phyloP scores from a whole-genome alignment of 2,329 filamentous ascomycete genomes.

The Arthrobotrys megalospora region DNA sequence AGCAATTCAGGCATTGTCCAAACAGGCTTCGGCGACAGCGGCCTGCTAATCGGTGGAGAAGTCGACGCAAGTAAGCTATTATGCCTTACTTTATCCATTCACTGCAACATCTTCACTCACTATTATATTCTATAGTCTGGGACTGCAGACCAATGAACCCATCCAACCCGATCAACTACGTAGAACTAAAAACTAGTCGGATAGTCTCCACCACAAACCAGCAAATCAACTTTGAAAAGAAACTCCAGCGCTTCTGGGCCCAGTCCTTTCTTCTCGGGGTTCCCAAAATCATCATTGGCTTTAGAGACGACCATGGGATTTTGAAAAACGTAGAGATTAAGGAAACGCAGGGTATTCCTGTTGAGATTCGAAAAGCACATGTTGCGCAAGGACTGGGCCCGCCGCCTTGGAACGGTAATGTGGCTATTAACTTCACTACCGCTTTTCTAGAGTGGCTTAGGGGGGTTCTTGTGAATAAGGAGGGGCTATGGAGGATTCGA shows the following conservation, averaged over 20 bases:
- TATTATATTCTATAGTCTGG: constrained; percentile 74
- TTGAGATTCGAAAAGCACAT: constrained; percentile 76
- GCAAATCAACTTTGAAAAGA: constrained; percentile 83
- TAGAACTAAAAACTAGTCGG: constrained; percentile 93
- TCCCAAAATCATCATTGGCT: constrained; percentile 91
- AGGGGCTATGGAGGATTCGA: constrained; percentile 85
- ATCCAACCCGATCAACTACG: constrained; percentile 84
- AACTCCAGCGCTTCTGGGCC: constrained; percentile 95
- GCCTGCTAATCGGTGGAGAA: constrained; percentile 88
- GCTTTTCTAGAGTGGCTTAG: constrained; percentile 81
- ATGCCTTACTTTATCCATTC: not conserved
- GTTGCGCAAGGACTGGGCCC: constrained; percentile 35
- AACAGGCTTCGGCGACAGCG: constrained; percentile 83
- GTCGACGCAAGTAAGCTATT: constrained; percentile 82
- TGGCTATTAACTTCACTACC: constrained; percentile 91
- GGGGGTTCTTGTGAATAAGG: constrained; percentile 75
- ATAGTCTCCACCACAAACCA: constrained; percentile 79
- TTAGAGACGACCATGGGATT: constrained; percentile 80
- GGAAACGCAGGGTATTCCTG: constrained; percentile 83
- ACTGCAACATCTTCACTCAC: not conserved
- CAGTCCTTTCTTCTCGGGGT: constrained; percentile 96
- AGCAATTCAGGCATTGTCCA: constrained; percentile 74
- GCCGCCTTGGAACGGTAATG: constrained; percentile 86
- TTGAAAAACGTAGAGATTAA: constrained; percentile 82
- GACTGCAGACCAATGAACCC: constrained; percentile 80